Conservation (phyloP, 225 moss, liverwort and hornwort genomes). For the Takakia lepidozioides region DNA sequence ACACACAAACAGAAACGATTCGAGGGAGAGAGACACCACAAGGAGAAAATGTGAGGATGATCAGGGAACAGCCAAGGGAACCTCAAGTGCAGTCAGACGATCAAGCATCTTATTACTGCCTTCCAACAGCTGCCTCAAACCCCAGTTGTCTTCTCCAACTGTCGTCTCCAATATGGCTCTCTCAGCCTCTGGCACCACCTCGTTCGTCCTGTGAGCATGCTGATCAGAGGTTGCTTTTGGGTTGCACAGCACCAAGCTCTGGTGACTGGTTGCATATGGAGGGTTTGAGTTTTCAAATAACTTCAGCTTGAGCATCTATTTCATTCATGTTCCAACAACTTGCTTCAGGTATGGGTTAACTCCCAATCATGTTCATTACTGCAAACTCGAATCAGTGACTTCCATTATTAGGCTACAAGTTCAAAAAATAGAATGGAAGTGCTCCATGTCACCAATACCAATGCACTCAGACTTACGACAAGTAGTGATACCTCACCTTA, state of each 20-base stretch:
- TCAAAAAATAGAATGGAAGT: too few relatives aligned
- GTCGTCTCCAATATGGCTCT: conserved; percentile 9
- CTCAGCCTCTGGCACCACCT: conserved; percentile 11
- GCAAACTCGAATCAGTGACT: too few relatives aligned
- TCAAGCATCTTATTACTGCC: conserved; percentile 20
- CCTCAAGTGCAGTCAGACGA: conserved; percentile 49
- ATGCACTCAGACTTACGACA: neutral
- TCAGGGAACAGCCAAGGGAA: conserved; percentile 9
- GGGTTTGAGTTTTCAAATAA: too few relatives aligned
- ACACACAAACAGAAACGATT: neutral
- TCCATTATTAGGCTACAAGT: too few relatives aligned
- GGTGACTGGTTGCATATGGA: too few relatives aligned
- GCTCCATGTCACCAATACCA: neutral
- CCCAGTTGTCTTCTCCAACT: conserved; percentile 9
- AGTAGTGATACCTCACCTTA: conserved; percentile 31
- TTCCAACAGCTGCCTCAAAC: conserved; percentile 17
- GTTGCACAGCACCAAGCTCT: too few relatives aligned
- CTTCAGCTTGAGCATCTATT: neutral
- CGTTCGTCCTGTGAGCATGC: conserved; percentile 25
- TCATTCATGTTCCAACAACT: neutral
- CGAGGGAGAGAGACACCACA: neutral
- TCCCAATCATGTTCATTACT: neutral
- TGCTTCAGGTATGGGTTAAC: neutral
- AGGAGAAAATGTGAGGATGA: too few relatives aligned
- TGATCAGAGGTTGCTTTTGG: too few relatives aligned